Evolutionary conservation across 164 flowering plant genomes (phyloP).

Genomic region (Kingdonia uniflora): DNA sequence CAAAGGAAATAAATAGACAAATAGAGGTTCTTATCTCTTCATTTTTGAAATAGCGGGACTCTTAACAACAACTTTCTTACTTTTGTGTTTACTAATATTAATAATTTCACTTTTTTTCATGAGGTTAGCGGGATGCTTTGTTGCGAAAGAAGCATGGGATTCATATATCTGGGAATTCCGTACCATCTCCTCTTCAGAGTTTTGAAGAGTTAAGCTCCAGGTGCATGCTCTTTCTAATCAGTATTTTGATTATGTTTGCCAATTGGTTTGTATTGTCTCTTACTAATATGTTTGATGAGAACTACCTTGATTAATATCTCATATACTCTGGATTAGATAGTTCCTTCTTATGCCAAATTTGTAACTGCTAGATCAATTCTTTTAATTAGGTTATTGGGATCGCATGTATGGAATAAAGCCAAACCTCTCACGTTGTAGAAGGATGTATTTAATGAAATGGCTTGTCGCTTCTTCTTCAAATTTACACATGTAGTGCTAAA

Average conservation of each 20-base stretch:
- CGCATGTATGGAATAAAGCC: neutral
- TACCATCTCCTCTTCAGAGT: constrained; percentile 64
- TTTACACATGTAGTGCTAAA: too few species aligned
- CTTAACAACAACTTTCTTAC: neutral
- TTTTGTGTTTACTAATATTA: neutral
- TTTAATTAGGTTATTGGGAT: neutral
- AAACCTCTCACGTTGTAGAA: too few species aligned
- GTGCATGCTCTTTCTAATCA: constrained; percentile 18
- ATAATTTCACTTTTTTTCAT: neutral
- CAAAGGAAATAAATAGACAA: constrained; percentile 50
- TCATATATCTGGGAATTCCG: constrained; percentile 60
- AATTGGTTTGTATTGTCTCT: neutral
- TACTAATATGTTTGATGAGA: too few species aligned
- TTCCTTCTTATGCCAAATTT: neutral
- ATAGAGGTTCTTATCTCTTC: constrained; percentile 45
- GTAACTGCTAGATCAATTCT: neutral
- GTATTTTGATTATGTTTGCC: neutral
- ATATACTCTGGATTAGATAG: neutral
- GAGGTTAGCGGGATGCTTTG: constrained; percentile 52
- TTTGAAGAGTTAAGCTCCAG: constrained; percentile 61
- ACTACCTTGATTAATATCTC: too few species aligned
- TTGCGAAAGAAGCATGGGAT: constrained; percentile 62
- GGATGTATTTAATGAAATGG: too few species aligned
- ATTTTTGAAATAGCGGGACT: neutral
- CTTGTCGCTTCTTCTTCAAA: too few species aligned